phyloP scores from a whole-genome alignment of 2,329 filamentous ascomycete species.

The Penicillium sp. region DNA sequence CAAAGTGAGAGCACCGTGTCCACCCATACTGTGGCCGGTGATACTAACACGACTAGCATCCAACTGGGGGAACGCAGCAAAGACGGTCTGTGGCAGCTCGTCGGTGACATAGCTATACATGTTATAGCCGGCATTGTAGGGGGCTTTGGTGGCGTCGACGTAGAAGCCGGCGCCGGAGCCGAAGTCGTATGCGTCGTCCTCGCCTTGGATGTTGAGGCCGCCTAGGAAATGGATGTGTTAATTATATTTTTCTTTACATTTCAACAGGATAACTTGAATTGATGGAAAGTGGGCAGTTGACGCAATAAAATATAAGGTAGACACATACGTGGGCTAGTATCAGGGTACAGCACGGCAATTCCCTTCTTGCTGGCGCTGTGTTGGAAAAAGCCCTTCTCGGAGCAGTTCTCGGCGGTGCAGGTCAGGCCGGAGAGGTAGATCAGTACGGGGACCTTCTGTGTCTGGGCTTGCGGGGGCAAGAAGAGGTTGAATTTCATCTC shows the following conservation, averaged over 20 bases:
- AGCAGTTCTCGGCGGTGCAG: conserved; percentile 82
- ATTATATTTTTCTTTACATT: neutral
- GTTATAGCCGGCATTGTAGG: conserved; percentile 76
- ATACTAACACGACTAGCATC: conserved; percentile 74
- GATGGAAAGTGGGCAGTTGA: neutral
- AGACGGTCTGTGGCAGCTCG: conserved; percentile 80
- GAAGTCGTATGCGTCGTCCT: conserved; percentile 89
- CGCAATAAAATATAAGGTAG: neutral
- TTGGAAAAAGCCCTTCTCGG: conserved; percentile 86
- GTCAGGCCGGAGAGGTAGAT: conserved; percentile 94
- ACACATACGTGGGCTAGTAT: conserved; percentile 81
- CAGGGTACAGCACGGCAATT: conserved; percentile 91
- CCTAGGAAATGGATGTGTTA: conserved; percentile 43
- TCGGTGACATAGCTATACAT: conserved; percentile 93
- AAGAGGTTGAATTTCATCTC: conserved; percentile 93
- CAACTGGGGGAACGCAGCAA: conserved; percentile 68
- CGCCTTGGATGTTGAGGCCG: conserved; percentile 75
- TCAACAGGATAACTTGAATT: neutral
- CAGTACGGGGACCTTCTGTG: conserved; percentile 74
- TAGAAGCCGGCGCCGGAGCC: conserved; percentile 93
- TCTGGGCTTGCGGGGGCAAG: conserved; percentile 70
- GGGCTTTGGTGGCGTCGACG: conserved; percentile 75
- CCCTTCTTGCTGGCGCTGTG: conserved; percentile 73
- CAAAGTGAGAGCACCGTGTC: conserved; percentile 88
- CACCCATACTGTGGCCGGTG: conserved; percentile 95